These are phyloP conservation scores for Neurospora crassa DNA, from an alignment of 2,329 filamentous ascomycete species.

Conservation along the genomic window DNA sequence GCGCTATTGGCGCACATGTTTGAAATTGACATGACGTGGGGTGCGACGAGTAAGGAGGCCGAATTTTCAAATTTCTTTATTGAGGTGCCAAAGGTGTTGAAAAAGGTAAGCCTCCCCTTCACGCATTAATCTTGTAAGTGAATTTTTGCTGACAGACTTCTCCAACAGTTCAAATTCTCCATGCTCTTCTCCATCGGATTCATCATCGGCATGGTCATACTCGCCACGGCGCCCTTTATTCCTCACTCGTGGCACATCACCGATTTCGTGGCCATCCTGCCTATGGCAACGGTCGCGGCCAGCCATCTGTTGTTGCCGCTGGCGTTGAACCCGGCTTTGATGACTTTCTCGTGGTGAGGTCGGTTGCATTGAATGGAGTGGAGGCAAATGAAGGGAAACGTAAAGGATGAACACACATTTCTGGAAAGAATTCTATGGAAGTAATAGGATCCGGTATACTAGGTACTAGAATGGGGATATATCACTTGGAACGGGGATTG, in stretches of 20 bases:
- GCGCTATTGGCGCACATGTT: slow-evolving; percentile 77
- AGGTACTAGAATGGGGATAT: background rate
- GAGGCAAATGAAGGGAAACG: background rate
- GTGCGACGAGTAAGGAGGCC: slow-evolving; percentile 73
- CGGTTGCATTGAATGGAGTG: background rate
- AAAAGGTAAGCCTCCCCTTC: slow-evolving; percentile 50
- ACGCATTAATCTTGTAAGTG: background rate
- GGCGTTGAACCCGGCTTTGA: slow-evolving; percentile 67
- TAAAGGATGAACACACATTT: too few relatives aligned
- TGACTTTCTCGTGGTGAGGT: slow-evolving; percentile 64
- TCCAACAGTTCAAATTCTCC: slow-evolving; percentile 58
- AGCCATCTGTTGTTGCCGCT: slow-evolving; percentile 65
- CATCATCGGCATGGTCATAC: slow-evolving; percentile 52
- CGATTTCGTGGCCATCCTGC: slow-evolving; percentile 67
- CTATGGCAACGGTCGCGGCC: slow-evolving; percentile 60
- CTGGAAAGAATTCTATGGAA: background rate
- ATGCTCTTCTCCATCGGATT: slow-evolving; percentile 52
- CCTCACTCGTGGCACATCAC: slow-evolving; percentile 57
- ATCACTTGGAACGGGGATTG: too few relatives aligned
- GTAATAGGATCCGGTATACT: background rate
- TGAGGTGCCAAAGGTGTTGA: slow-evolving; percentile 69
- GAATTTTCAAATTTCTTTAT: slow-evolving; percentile 79
- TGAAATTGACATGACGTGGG: slow-evolving; percentile 79
- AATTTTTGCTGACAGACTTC: background rate
- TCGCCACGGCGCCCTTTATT: slow-evolving; percentile 54